Percentiles rank a stretch among this genome's conserved stretches.
Conservation (phyloP, 1,284 basidiomycete species). For the Cutaneotrichosporon mucoides region DNA sequence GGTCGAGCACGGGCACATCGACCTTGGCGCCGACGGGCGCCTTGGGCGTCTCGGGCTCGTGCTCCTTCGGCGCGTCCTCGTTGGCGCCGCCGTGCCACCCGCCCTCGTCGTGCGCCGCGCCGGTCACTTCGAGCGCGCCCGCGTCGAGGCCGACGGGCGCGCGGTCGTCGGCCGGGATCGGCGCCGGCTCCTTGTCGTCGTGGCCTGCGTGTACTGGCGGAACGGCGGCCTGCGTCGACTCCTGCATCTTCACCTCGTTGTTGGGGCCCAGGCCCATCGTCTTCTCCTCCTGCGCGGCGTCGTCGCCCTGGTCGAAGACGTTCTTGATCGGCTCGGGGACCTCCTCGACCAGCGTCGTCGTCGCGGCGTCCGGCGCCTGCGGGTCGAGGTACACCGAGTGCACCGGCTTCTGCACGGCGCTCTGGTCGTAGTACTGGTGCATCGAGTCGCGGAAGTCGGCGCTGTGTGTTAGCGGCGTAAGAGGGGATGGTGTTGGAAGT, state of each 20-base stretch:
- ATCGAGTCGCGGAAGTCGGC: constrained; percentile 42
- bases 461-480: constrained; percentile 15
- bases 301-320: constrained; percentile 40
- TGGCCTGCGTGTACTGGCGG: background rate
- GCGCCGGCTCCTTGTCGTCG: constrained; percentile 8
- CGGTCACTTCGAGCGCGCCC: constrained; percentile 43
- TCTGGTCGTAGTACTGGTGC: constrained; percentile 27
- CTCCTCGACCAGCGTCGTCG: constrained; percentile 36
- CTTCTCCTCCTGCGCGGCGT: constrained; percentile 41
- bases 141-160: constrained; percentile 48
- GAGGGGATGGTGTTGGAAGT: background rate
- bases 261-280: constrained; percentile 40
- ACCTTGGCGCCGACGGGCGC: constrained; percentile 23
- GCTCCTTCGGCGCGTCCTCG: constrained; percentile 27
- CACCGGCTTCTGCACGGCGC: constrained; percentile 17
- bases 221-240: constrained; percentile 27
- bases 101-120: constrained; percentile 36
- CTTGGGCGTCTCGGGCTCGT: constrained; percentile 2
- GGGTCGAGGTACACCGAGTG: constrained; percentile 26
- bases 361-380: constrained; percentile 20
- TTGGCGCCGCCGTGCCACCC: constrained; percentile 50
- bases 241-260: constrained; percentile 41
- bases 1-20: constrained; percentile 30
- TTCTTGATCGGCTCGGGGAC: constrained; percentile 47
- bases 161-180: constrained; percentile 36